Percentiles rank a stretch among this genome's conserved stretches.
These are phyloP conservation scores for Pseudogymnoascus sp. DNA, from an alignment of 2,329 filamentous ascomycete genomes.

Conservation along the genomic window DNA sequence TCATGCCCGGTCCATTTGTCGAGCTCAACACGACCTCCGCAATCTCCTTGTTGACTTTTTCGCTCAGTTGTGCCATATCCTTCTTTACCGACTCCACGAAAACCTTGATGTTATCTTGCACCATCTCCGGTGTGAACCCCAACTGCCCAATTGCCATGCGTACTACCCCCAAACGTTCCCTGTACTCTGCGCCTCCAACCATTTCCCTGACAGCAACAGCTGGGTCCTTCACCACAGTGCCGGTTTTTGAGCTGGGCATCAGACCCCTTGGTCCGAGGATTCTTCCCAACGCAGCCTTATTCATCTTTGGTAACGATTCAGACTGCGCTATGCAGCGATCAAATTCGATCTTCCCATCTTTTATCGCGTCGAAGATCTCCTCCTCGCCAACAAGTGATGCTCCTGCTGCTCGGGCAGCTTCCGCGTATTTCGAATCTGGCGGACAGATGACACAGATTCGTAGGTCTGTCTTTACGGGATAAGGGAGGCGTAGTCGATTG, in stretches of 20 bases:
- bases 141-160: conserved; percentile 88
- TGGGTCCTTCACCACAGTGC: conserved; percentile 81
- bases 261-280: conserved; percentile 82
- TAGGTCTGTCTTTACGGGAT: conserved; percentile 82
- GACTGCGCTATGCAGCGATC: conserved; percentile 83
- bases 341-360: conserved; percentile 69
- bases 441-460: conserved; percentile 87
- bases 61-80: conserved; percentile 61
- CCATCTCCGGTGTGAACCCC: conserved; percentile 77
- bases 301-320: conserved; percentile 69
- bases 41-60: conserved; percentile 64
- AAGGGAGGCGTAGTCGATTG: conserved; percentile 80
- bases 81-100: conserved; percentile 72
- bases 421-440: conserved; percentile 67
- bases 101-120: conserved; percentile 76
- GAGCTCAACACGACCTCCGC: conserved; percentile 76
- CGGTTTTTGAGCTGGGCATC: conserved; percentile 85
- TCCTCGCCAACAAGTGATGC: conserved; percentile 82
- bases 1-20: conserved; percentile 80
- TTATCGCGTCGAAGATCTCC: conserved; percentile 72
- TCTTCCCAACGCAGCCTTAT: conserved; percentile 72
- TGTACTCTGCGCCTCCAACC: conserved; percentile 78
- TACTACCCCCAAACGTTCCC: conserved; percentile 78
- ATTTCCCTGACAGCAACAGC: conserved; percentile 70
- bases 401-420: conserved; percentile 69